Evolutionary conservation across 192 early-diverging fungal genomes (phyloP), one percentile per base, ranked within the genome.

Genomic region (Rhizoclosmatium globosum): DNA sequence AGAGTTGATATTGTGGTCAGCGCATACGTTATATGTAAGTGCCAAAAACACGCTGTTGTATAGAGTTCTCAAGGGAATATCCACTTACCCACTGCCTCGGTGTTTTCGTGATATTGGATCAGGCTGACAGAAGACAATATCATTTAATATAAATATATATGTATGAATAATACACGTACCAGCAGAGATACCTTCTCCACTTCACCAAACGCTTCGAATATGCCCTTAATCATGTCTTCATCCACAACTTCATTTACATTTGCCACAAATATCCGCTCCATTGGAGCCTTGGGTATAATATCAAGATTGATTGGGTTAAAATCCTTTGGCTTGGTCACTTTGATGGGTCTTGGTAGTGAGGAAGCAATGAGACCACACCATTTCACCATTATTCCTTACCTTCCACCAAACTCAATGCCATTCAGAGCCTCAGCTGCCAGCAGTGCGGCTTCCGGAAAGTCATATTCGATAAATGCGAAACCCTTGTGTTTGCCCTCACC

Each of bases 381-480:
- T 4, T 2, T 19, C 44, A 71, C 4, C 60, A n/a, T 23, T 4
- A 4, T 43, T 11, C 9, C 47, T 62, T 78, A 90, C 91, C 94
- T 85, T 44, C 94, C 95, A 47, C 93, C 94, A 48, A 97, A 85
- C 62, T 94, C 91, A 17, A 89, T 84, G n/a, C 94, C 93, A 73
- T 95, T 91, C 91, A 96, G 92, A 23, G 79, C 78, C 41, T 95
- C 91, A 47, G 96, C 83, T 2, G 95, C 96, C 82, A 97, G 70
- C 53, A 90, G 83, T 0, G 93, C 94, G 6, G 95, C 93, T 82
- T 97, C 96, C 0, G 94, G 94, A 39, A 93, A 89, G 53, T 95
- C 92, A 74, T 90, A 97, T 82, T 96, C 94, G 13, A 97, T 89
- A 82, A 97, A 97, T 78, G 94, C 95, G 80, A 92, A 97, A 46